phyloP scores from a whole-genome alignment of 768 basidiomycete species.

The Artomyces pyxidatus region DNA sequence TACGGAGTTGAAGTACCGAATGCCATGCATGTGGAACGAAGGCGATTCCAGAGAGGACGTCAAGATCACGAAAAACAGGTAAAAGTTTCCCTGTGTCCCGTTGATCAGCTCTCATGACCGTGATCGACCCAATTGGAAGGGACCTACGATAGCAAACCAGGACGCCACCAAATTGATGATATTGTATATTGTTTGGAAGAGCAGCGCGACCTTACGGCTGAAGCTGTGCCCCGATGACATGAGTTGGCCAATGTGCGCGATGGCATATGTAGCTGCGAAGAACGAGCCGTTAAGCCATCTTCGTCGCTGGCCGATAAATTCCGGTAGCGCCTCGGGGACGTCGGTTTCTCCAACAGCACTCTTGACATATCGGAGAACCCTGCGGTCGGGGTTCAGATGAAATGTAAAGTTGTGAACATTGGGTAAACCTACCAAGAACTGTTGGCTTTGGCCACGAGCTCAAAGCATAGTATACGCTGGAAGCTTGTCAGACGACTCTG shows the following conservation, averaged over 20 bases:
- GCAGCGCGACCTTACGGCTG: slow-evolving; percentile 61
- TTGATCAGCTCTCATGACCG: no score
- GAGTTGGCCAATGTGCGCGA: slow-evolving; percentile 80
- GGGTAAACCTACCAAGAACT: slow-evolving; percentile 57
- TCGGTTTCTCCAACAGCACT: slow-evolving; percentile 90
- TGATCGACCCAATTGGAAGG: background rate
- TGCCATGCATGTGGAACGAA: slow-evolving; percentile 52
- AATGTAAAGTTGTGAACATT: slow-evolving; percentile 21
- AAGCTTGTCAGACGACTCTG: slow-evolving; percentile 6
- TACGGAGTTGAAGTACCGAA: slow-evolving; percentile 67
- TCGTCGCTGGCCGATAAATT: slow-evolving; percentile 88
- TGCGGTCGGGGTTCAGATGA: slow-evolving; percentile 24
- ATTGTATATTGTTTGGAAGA: slow-evolving; percentile 82
- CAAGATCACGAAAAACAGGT: slow-evolving; percentile 88
- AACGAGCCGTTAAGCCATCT: slow-evolving; percentile 91
- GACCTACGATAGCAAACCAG: slow-evolving; percentile 86
- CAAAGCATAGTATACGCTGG: slow-evolving; percentile 78
- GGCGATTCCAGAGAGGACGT: slow-evolving; percentile 81
- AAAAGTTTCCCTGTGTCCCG: slow-evolving; percentile 94
- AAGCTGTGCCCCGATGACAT: slow-evolving; percentile 76
- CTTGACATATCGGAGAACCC: slow-evolving; percentile 96
- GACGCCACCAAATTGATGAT: slow-evolving; percentile 81
- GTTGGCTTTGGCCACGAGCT: slow-evolving; percentile 69
- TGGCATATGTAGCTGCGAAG: slow-evolving; percentile 90
- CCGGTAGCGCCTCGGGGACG: slow-evolving; percentile 86